A percentile compares a stretch with the other conserved stretches of the same genome.
Conservation (phyloP, 345 rosid genomes). For the Brassica rapa region DNA sequence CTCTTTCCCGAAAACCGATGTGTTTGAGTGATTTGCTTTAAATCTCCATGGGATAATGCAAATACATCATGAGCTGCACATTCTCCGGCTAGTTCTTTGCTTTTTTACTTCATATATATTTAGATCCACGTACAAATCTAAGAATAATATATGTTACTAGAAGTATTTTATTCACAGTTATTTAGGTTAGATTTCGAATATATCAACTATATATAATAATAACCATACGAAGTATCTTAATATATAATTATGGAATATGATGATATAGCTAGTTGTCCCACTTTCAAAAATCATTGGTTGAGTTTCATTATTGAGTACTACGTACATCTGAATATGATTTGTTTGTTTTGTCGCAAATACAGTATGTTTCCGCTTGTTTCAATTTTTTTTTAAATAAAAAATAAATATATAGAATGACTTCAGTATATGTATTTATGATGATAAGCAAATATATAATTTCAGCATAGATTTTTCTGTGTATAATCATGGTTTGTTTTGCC, state of each 20-base stretch:
- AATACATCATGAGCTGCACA: slow-evolving; percentile 36
- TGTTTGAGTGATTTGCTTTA: slow-evolving; percentile 34
- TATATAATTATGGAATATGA: background rate
- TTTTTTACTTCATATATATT: slow-evolving; percentile 15
- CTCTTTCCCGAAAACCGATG: slow-evolving; percentile 39
- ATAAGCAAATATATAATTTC: background rate
- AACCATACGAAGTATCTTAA: background rate
- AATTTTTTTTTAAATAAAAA: too few relatives aligned
- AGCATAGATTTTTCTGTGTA: background rate
- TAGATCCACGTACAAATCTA: background rate
- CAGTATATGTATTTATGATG: background rate
- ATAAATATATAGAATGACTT: too few relatives aligned
- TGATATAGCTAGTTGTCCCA: background rate
- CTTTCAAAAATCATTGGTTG: background rate
- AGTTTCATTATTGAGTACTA: background rate
- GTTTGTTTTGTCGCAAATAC: background rate
- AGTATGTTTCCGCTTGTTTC: too few relatives aligned
- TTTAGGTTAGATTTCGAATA: background rate
- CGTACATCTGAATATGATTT: background rate
- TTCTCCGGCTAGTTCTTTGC: slow-evolving; percentile 22
- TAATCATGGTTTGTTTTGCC: background rate
- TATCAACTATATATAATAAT: background rate
- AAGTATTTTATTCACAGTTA: background rate
- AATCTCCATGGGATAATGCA: slow-evolving; percentile 33
- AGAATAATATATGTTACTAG: background rate